Base-by-base conservation (phyloP, 306 rosid genomes). In the Malus sieversii region DNA sequence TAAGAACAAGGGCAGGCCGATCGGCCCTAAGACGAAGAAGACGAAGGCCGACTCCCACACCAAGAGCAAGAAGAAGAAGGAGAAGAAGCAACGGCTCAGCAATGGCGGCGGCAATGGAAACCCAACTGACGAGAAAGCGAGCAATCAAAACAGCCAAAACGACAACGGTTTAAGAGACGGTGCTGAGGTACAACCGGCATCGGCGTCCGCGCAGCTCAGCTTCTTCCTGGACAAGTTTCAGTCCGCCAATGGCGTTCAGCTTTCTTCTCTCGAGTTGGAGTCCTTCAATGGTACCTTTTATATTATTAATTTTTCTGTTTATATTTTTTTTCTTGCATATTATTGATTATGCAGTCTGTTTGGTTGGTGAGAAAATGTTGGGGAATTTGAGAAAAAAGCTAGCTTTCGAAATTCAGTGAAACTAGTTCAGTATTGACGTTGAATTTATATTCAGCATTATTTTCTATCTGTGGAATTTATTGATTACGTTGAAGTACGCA, bases 261-360 rank as follows among this genome's bases (percentile, higher is more conserved):
- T 92, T 42, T 95, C 98, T 48, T 90, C 97, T 53, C 86, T 92
- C 32, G 98, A 92, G 80, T 51, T 87, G 10, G 89, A 95, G 42
- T 85, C 93, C 33, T 68, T 95, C n/a, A 87, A 83, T 71, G 90
- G 96, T 90, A 35, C 18, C 18, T 53, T 45, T 33, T 23, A 32
- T 68, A 4, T 20, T 6, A 27, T 2, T 46, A 40, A 57, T 57
- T 4, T 20, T 1, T 20, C 20, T 60, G 40, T 25, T 66, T 23
- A 20, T 27, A 3, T 59, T 20, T 80, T 20, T 80, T 20, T 46
- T 38, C 3, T 51, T 9, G 18, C 13, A 15, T 32, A 10, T 40
- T 45, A 2, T 22, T 14, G 51, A 33, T 57, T 72, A 53, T 38
- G 10, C 16, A 3, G 3, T 65, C 8, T 58, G 66, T 70, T 70